phyloP scores from a whole-genome alignment of 176 grass and related monocot species.

The Cenchrus americanus region DNA sequence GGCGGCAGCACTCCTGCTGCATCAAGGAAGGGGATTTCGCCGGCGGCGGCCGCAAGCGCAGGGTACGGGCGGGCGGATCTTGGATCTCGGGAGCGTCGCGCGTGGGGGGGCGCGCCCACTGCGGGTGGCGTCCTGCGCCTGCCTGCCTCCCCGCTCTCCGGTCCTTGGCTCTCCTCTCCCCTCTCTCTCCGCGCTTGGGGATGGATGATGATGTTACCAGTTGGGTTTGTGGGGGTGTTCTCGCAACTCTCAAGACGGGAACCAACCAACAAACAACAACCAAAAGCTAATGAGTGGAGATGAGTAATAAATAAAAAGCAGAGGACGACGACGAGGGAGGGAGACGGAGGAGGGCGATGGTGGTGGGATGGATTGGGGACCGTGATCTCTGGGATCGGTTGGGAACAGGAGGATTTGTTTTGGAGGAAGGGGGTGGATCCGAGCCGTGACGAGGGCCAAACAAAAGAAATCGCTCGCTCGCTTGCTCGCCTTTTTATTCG shows the following conservation, averaged over 20 bases:
- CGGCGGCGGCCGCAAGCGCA: neutral
- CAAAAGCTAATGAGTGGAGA: slow-evolving; percentile 45
- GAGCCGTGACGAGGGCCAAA: neutral
- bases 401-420: slow-evolving; percentile 31
- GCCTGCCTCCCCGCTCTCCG: neutral
- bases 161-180: neutral
- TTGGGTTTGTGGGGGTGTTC: slow-evolving; percentile 41
- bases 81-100: slow-evolving; percentile 39
- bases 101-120: slow-evolving; percentile 27
- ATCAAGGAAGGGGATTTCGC: slow-evolving; percentile 18
- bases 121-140: slow-evolving; percentile 31
- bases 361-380: slow-evolving; percentile 42
- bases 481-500: slow-evolving; percentile 5
- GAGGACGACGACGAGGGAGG: neutral
- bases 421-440: neutral
- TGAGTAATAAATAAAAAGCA: slow-evolving; percentile 48
- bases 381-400: slow-evolving; percentile 45
- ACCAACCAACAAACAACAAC: slow-evolving; percentile 56
- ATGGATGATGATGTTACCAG: slow-evolving; percentile 22
- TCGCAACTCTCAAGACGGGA: slow-evolving; percentile 37
- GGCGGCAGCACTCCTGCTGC: neutral
- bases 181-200: neutral
- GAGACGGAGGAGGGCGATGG: neutral
- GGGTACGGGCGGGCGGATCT: slow-evolving; percentile 43
- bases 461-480: neutral